phyloP scores from a whole-genome alignment of 352 stramenopile genomes.

The Pythium biforme region DNA sequence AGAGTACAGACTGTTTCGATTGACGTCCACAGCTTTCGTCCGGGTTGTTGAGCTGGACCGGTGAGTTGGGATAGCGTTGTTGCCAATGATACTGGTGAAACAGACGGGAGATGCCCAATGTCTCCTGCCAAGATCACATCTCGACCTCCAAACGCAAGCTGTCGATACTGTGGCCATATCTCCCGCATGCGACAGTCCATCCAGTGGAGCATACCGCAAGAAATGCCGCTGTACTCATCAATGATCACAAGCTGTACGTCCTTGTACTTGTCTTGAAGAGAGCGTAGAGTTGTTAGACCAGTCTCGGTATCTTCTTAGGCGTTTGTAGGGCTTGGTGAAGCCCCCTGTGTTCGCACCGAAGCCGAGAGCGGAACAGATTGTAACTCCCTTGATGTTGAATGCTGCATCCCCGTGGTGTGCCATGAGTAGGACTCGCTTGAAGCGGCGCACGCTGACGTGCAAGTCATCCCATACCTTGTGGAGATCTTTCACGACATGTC shows the following conservation, averaged over 20 bases:
- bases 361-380: not conserved
- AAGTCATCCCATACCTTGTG: not conserved
- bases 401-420: slow-evolving; percentile 9
- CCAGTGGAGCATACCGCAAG: not conserved
- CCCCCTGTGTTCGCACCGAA: too few relatives aligned
- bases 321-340: too few relatives aligned
- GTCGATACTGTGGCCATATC: not conserved
- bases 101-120: not conserved
- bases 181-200: not conserved
- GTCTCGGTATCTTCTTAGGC: too few relatives aligned
- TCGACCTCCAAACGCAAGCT: not conserved
- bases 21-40: too few relatives aligned
- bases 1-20: too few relatives aligned
- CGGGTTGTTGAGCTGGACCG: too few relatives aligned
- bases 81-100: too few relatives aligned
- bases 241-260: not conserved
- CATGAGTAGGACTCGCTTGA: not conserved
- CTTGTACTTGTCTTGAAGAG: too few relatives aligned
- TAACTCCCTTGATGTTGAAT: not conserved
- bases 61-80: too few relatives aligned
- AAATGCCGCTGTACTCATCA: not conserved
- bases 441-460: not conserved
- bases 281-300: too few relatives aligned
- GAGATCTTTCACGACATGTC: slow-evolving; percentile 3
- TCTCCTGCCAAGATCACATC: not conserved